Evolutionary conservation across 2,329 filamentous ascomycete species (phyloP).

Genomic region (Xylariaceae sp.): DNA sequence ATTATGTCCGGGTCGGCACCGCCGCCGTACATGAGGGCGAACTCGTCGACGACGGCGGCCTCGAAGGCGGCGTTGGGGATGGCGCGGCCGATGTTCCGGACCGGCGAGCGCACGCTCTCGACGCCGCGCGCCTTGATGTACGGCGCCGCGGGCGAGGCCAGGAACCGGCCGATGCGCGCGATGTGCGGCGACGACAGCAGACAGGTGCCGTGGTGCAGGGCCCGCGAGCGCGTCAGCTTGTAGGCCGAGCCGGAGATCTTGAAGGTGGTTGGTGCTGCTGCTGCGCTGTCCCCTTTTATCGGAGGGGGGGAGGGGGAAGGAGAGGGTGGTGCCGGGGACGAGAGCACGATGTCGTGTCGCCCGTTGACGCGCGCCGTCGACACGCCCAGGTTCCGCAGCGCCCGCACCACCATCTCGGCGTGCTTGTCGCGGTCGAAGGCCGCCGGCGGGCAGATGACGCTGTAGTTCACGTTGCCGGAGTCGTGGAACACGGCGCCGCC

Average conservation of each 20-base stretch:
- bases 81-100: slow-evolving; percentile 72
- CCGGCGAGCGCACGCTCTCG: slow-evolving; percentile 84
- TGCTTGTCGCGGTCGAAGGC: slow-evolving; percentile 83
- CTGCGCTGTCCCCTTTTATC: slow-evolving; percentile 19
- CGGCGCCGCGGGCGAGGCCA: slow-evolving; percentile 76
- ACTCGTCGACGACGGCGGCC: slow-evolving; percentile 64
- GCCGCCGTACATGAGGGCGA: slow-evolving; percentile 65
- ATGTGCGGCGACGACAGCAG: slow-evolving; percentile 79
- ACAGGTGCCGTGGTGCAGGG: slow-evolving; percentile 92
- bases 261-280: slow-evolving; percentile 44
- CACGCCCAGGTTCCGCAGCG: slow-evolving; percentile 64
- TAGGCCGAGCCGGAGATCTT: slow-evolving; percentile 96
- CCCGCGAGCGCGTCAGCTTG: slow-evolving; percentile 80
- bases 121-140: slow-evolving; percentile 84
- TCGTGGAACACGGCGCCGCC: slow-evolving; percentile 96
- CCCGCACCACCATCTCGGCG: slow-evolving; percentile 90
- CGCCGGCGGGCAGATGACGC: slow-evolving; percentile 79
- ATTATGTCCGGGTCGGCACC: slow-evolving; percentile 44
- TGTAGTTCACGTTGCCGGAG: slow-evolving; percentile 90
- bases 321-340: slow-evolving; percentile 8
- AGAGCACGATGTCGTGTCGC: slow-evolving; percentile 83
- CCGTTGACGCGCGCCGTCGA: slow-evolving; percentile 75
- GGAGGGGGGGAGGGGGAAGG: no score
- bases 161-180: slow-evolving; percentile 64
- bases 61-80: slow-evolving; percentile 47